Evolutionary conservation across 1,284 basidiomycete genomes (phyloP).

Genomic region (Sporisorium sorghi): DNA sequence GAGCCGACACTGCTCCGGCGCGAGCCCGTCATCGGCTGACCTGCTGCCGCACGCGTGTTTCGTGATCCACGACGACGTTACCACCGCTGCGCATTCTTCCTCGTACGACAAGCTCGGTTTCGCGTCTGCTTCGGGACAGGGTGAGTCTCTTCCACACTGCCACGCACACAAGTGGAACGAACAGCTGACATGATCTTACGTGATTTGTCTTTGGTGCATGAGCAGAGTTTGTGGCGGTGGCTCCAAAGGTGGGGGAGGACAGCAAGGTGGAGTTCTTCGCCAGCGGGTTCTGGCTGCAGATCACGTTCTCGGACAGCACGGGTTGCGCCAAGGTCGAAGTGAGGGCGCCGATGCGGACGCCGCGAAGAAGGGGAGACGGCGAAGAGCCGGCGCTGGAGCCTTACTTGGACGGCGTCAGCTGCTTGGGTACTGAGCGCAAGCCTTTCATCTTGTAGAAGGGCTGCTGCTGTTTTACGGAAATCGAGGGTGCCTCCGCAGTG

Average conservation of each 20-base stretch:
- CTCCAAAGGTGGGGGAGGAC: slow-evolving; percentile 11
- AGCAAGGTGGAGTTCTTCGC: slow-evolving; percentile 30
- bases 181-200: not conserved
- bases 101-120: slow-evolving; percentile 17
- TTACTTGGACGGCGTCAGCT: slow-evolving; percentile 13
- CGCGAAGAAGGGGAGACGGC: slow-evolving; percentile 1
- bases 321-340: slow-evolving; percentile 18
- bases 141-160: slow-evolving; percentile 10
- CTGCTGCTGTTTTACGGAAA: too few relatives aligned
- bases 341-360: slow-evolving; percentile 12
- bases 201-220: too few relatives aligned
- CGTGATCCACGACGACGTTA: slow-evolving; percentile 23
- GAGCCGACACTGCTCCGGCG: slow-evolving; percentile 13
- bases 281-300: slow-evolving; percentile 20
- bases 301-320: slow-evolving; percentile 11
- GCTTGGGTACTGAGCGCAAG: not conserved
- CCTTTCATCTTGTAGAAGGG: slow-evolving; percentile 6
- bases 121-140: slow-evolving; percentile 28
- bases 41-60: slow-evolving; percentile 26
- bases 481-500: too few relatives aligned
- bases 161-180: not conserved
- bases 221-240: slow-evolving; percentile 28
- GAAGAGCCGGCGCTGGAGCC: slow-evolving; percentile 29
- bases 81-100: slow-evolving; percentile 13
- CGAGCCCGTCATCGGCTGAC: not conserved